Conservation (phyloP, 2,329 filamentous ascomycete species). For the Cryoendolithus antarcticus region DNA sequence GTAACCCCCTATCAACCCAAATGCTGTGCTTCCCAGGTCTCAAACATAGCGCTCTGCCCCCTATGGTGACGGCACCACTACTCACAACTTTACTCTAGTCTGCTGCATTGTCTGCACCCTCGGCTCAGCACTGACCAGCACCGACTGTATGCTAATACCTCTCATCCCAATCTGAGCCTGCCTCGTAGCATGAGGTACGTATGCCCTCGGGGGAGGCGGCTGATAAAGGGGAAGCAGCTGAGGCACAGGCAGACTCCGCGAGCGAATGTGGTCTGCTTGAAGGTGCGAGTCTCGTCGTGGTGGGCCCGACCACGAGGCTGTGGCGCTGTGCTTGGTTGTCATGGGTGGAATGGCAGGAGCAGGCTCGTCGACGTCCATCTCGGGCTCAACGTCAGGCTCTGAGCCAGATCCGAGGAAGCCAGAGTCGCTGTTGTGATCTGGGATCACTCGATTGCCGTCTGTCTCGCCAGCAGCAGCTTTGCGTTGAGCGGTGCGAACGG, state of each 20-base stretch:
- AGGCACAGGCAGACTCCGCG: slow-evolving; percentile 21
- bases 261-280: slow-evolving; percentile 16
- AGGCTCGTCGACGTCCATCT: slow-evolving; percentile 23
- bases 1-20: no score
- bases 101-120: no score
- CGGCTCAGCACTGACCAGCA: slow-evolving; percentile 11
- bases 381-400: slow-evolving; percentile 29
- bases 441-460: slow-evolving; percentile 25
- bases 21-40: no score
- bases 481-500: slow-evolving; percentile 52
- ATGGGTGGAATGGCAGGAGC: slow-evolving; percentile 4
- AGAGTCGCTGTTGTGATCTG: slow-evolving; percentile 50
- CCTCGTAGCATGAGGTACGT: slow-evolving; percentile 10
- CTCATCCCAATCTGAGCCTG: slow-evolving; percentile 14
- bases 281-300: slow-evolving; percentile 7
- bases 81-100: no score
- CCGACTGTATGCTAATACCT: slow-evolving; percentile 21
- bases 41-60: no score
- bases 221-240: slow-evolving; percentile 21
- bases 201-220: slow-evolving; percentile 17
- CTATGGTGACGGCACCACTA: no score
- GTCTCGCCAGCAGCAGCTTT: slow-evolving; percentile 41
- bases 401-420: slow-evolving; percentile 40
- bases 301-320: slow-evolving; percentile 14
- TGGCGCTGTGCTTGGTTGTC: slow-evolving; percentile 8